Evolutionary conservation across 208 protist species (phyloP).

Genomic region (Trypanosoma avium): DNA sequence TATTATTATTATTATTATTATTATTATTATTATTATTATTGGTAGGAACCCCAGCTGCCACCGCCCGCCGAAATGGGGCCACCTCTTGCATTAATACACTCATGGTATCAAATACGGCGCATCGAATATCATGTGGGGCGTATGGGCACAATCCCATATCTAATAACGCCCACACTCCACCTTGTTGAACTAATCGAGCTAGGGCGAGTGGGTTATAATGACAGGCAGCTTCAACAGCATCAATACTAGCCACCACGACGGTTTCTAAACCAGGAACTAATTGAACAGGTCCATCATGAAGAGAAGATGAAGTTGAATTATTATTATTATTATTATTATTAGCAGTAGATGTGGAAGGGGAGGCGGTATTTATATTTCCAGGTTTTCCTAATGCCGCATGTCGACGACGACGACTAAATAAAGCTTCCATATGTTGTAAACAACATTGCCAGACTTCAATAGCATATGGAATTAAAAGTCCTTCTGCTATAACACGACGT

Average conservation of each 20-base stretch:
- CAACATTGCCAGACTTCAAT: conserved; percentile 82
- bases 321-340: not conserved
- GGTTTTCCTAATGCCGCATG: conserved; percentile 19
- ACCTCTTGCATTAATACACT: conserved; percentile 89
- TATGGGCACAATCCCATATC: conserved; percentile 72
- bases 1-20: not conserved
- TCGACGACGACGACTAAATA: conserved; percentile 43
- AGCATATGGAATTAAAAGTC: conserved; percentile 71
- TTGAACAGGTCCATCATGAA: conserved; percentile 31
- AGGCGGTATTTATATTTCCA: not conserved
- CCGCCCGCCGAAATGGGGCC: conserved; percentile 60
- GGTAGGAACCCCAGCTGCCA: conserved; percentile 22
- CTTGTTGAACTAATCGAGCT: conserved; percentile 69
- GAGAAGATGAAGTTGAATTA: not conserved
- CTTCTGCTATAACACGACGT: conserved; percentile 63
- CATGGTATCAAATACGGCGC: conserved; percentile 72
- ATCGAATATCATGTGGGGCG: conserved; percentile 62
- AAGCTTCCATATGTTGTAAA: conserved; percentile 73
- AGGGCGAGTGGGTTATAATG: conserved; percentile 84
- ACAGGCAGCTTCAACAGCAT: conserved; percentile 82
- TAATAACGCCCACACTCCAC: conserved; percentile 67
- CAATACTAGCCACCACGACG: conserved; percentile 68
- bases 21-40: not conserved
- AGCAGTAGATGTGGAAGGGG: too few species aligned
- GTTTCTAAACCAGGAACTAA: conserved; percentile 41